phyloP scores from a whole-genome alignment of 1,284 basidiomycete species.

The Cystobasidium slooffiae region DNA sequence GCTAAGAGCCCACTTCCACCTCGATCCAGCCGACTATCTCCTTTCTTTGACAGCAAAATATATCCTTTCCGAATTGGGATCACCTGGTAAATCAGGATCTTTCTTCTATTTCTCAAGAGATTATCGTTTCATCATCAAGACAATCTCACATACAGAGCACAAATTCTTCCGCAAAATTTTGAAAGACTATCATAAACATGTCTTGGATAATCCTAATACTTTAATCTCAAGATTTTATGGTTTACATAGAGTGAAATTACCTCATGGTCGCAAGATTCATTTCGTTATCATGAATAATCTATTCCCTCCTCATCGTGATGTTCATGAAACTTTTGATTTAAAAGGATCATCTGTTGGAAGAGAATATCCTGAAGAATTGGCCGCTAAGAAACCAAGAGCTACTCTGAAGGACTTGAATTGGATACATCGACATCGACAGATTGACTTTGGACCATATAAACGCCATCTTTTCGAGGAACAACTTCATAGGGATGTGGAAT shows the following conservation, averaged over 20 bases:
- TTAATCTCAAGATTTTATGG: constrained; percentile 93
- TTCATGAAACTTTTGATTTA: constrained; percentile 97
- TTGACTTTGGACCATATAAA: constrained; percentile 94
- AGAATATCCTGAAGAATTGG: constrained; percentile 84
- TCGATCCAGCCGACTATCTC: constrained; percentile 96
- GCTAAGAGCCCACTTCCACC: constrained; percentile 88
- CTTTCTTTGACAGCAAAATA: constrained; percentile 95
- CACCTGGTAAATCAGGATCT: constrained; percentile 95
- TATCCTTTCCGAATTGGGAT: constrained; percentile 97
- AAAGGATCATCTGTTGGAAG: constrained; percentile 92
- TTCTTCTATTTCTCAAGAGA: constrained; percentile 99
- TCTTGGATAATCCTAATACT: constrained; percentile 90
- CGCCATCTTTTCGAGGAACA: constrained; percentile 86
- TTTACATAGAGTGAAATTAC: constrained; percentile 94
- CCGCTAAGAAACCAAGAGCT: constrained; percentile 76
- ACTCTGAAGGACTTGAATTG: constrained; percentile 97
- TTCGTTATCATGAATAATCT: constrained; percentile 99
- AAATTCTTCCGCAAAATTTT: constrained; percentile 87
- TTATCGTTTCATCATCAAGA: constrained; percentile 99
- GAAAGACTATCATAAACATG: constrained; percentile 82
- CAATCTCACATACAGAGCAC: constrained; percentile 92
- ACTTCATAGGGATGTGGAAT: constrained; percentile 79
- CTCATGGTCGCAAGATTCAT: constrained; percentile 91
- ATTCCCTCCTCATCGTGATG: constrained; percentile 94
- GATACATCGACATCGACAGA: constrained; percentile 75